Evolutionary conservation across 805 yeast species (phyloP).

Genomic region (Candida lessepsii): DNA sequence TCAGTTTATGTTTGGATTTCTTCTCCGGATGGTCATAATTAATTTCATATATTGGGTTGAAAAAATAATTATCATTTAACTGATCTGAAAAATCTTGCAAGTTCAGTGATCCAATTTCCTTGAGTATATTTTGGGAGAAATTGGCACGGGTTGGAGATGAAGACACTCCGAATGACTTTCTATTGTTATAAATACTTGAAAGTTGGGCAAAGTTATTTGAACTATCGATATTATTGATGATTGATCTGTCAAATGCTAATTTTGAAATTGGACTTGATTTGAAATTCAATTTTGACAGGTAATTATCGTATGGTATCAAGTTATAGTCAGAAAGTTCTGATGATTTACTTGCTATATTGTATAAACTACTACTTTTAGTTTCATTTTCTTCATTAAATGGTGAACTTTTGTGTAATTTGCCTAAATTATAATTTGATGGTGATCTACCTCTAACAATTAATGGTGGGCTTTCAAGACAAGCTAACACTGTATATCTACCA

Average conservation of each 20-base stretch:
- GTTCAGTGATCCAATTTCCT: background rate
- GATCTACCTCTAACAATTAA: slow-evolving; percentile 64
- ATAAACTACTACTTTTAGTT: background rate
- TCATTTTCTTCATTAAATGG: too few species aligned
- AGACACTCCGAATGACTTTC: background rate
- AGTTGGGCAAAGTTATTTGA: background rate
- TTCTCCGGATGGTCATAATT: background rate
- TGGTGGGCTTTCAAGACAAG: slow-evolving; percentile 56
- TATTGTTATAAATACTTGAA: background rate
- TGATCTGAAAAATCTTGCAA: background rate
- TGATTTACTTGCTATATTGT: background rate
- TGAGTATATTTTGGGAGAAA: background rate
- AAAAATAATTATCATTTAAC: background rate
- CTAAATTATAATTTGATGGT: slow-evolving; percentile 52
- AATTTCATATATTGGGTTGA: background rate
- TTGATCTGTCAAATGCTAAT: slow-evolving; percentile 4
- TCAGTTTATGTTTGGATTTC: slow-evolving; percentile 8
- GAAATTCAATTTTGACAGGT: background rate
- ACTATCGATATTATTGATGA: background rate
- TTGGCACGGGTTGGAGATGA: background rate
- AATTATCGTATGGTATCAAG: background rate
- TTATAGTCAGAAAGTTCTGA: background rate
- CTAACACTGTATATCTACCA: slow-evolving; percentile 31
- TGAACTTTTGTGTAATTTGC: too few species aligned
- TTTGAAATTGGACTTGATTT: slow-evolving; percentile 6